Conservation (phyloP, 106 monocot species). For the Dactylorhiza incarnata region DNA sequence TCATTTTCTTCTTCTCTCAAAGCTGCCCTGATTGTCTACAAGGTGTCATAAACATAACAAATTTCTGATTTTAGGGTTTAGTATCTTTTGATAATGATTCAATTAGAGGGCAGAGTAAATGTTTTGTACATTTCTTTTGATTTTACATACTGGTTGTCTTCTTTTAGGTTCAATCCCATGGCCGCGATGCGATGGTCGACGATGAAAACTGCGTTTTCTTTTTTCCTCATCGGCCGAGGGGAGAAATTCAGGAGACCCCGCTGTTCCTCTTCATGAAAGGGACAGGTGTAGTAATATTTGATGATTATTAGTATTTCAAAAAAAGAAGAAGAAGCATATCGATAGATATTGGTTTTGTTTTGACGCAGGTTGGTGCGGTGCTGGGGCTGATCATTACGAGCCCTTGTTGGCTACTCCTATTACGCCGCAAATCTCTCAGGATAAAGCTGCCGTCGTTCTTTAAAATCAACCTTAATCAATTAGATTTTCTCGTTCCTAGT, state of each 20-base stretch:
- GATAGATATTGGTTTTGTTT: background rate
- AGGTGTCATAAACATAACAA: no score
- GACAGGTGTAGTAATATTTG: slow-evolving; percentile 48
- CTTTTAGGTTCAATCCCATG: slow-evolving; percentile 88
- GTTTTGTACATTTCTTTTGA: background rate
- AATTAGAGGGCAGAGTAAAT: no score
- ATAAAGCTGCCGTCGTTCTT: slow-evolving; percentile 78
- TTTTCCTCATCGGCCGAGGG: slow-evolving; percentile 79
- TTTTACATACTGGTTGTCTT: background rate
- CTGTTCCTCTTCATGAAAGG: slow-evolving; percentile 98
- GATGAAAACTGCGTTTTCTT: slow-evolving; percentile 91
- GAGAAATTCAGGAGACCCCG: slow-evolving; percentile 57
- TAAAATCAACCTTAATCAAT: slow-evolving; percentile 18
- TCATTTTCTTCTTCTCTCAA: no score
- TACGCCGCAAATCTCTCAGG: slow-evolving; percentile 43
- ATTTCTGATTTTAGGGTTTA: no score
- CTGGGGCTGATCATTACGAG: slow-evolving; percentile 94
- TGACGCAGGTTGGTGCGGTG: slow-evolving; percentile 84
- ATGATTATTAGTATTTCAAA: background rate
- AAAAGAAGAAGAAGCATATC: no score
- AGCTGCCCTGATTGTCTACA: no score
- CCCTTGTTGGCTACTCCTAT: slow-evolving; percentile 50
- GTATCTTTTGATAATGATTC: no score
- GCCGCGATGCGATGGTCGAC: slow-evolving; percentile 96
- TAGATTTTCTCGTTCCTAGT: background rate